These are phyloP conservation scores for Lipomyces orientalis DNA, from an alignment of 805 yeast genomes.

Conservation along the genomic window DNA sequence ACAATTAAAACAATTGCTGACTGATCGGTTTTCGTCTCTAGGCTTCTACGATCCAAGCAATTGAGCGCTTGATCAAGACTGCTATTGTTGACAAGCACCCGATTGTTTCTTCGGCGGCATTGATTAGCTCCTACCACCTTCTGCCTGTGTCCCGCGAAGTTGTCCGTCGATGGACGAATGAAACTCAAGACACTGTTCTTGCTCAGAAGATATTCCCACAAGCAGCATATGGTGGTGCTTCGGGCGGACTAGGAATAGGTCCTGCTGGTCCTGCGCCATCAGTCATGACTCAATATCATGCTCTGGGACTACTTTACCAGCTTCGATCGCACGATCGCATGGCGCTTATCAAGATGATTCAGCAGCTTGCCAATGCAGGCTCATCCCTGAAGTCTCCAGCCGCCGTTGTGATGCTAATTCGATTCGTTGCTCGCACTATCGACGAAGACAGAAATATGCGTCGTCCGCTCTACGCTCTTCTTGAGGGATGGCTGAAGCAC, in stretches of 20 bases:
- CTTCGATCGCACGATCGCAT: constrained; percentile 89
- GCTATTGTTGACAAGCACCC: constrained; percentile 92
- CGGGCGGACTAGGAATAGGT: constrained; percentile 31
- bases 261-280: constrained; percentile 60
- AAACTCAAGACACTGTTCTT: constrained; percentile 86
- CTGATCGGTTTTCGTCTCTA: not conserved
- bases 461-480: constrained; percentile 64
- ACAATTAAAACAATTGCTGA: not conserved
- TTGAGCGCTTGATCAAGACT: constrained; percentile 89
- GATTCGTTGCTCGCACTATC: constrained; percentile 75
- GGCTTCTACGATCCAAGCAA: constrained; percentile 77
- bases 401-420: constrained; percentile 83
- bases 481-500: constrained; percentile 74
- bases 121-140: constrained; percentile 83
- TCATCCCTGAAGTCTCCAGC: constrained; percentile 72
- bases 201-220: constrained; percentile 58
- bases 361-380: constrained; percentile 60
- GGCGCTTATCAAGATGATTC: constrained; percentile 89
- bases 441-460: constrained; percentile 72
- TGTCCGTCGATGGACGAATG: constrained; percentile 91
- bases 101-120: constrained; percentile 88
- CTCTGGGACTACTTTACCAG: constrained; percentile 86
- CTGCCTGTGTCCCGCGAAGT: constrained; percentile 89
- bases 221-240: constrained; percentile 28
- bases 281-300: constrained; percentile 91